Conservation (phyloP, 2,329 filamentous ascomycete species). For the Claviceps maximensis region DNA sequence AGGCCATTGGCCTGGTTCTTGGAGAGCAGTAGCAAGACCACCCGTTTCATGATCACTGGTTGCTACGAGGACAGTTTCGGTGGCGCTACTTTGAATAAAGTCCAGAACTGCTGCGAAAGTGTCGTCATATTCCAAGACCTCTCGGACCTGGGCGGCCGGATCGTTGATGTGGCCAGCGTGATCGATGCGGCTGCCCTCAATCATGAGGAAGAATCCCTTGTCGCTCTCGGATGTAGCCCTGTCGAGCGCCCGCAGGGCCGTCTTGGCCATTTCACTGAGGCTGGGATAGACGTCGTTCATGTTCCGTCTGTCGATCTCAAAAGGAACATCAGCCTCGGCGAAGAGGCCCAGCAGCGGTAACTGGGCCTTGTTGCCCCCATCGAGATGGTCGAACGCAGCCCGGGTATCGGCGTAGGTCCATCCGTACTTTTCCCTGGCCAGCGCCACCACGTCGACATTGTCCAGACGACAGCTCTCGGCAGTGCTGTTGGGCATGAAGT, state of each 20-base stretch:
- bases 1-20: slow-evolving; percentile 38
- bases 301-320: slow-evolving; percentile 77
- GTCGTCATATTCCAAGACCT: slow-evolving; percentile 90
- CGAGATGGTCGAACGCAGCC: slow-evolving; percentile 60
- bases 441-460: slow-evolving; percentile 55
- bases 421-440: slow-evolving; percentile 62
- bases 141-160: slow-evolving; percentile 71
- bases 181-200: slow-evolving; percentile 91
- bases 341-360: slow-evolving; percentile 80
- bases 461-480: slow-evolving; percentile 73
- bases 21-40: slow-evolving; percentile 69
- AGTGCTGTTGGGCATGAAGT: slow-evolving; percentile 76
- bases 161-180: slow-evolving; percentile 85
- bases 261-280: slow-evolving; percentile 78
- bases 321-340: slow-evolving; percentile 72
- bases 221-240: slow-evolving; percentile 72
- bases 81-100: slow-evolving; percentile 63
- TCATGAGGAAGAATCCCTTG: slow-evolving; percentile 96
- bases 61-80: slow-evolving; percentile 67
- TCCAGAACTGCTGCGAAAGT: slow-evolving; percentile 73
- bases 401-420: slow-evolving; percentile 69
- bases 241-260: slow-evolving; percentile 66
- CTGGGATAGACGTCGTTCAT: slow-evolving; percentile 74
- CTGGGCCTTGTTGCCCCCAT: slow-evolving; percentile 51
- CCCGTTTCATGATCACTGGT: slow-evolving; percentile 97